Evolutionary conservation across 306 rosid species (phyloP).

Genomic region (Acacia confusa): DNA sequence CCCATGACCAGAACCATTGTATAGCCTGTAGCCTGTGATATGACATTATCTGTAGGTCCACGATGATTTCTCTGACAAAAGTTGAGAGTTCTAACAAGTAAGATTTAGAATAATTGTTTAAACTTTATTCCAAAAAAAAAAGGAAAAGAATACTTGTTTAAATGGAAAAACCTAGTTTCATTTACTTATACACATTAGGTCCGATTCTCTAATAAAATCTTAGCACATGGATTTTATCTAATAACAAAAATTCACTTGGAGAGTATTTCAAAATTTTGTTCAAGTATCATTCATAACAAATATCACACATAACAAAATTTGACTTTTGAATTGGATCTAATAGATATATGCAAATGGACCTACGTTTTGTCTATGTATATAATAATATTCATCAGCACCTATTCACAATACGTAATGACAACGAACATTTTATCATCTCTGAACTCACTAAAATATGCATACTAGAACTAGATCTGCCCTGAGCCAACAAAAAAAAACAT

Average conservation of each 20-base stretch:
- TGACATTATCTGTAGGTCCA: slow-evolving; percentile 54
- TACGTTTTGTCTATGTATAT: background rate
- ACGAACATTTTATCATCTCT: slow-evolving; percentile 21
- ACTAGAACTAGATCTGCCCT: background rate
- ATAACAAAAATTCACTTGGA: too few species aligned
- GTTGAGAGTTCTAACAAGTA: slow-evolving; percentile 28
- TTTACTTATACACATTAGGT: too few species aligned
- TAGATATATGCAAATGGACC: too few species aligned
- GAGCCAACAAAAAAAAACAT: background rate
- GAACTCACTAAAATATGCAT: slow-evolving; percentile 28
- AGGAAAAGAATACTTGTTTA: too few species aligned
- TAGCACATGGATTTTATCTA: too few species aligned
- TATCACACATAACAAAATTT: too few species aligned
- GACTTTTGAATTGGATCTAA: too few species aligned
- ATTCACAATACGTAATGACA: slow-evolving; percentile 23
- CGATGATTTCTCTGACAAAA: slow-evolving; percentile 68
- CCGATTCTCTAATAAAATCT: too few species aligned
- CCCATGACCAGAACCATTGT: slow-evolving; percentile 58
- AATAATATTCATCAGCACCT: slow-evolving; percentile 11
- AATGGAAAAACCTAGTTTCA: too few species aligned
- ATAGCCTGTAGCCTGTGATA: slow-evolving; percentile 57
- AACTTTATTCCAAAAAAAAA: too few species aligned
- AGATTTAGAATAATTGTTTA: slow-evolving; percentile 20
- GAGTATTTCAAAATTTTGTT: too few species aligned
- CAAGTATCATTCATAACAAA: too few species aligned